Evolutionary conservation across 305 asterid genomes (phyloP).

Genomic region (Fraxinus albicans): DNA sequence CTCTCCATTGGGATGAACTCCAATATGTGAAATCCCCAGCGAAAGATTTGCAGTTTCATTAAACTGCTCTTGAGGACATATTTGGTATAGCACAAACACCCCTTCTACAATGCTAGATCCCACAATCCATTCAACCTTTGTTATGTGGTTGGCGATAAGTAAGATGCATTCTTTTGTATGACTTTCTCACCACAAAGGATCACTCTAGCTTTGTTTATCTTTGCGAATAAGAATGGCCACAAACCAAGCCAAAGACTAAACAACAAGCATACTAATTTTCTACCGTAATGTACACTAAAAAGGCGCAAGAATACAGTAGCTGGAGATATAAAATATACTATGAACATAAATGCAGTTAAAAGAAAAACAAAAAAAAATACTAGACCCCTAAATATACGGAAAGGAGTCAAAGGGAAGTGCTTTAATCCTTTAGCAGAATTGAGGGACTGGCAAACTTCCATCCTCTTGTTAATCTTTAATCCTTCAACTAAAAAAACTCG

Average conservation of each 20-base stretch:
- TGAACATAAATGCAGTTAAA: slow-evolving; percentile 53
- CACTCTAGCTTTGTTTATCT: slow-evolving; percentile 54
- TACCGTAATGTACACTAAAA: slow-evolving; percentile 47
- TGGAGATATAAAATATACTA: slow-evolving; percentile 54
- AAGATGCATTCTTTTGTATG: slow-evolving; percentile 52
- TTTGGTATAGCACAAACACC: slow-evolving; percentile 57
- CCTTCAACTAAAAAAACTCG: slow-evolving; percentile 6
- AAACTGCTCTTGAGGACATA: slow-evolving; percentile 65
- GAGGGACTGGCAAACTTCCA: slow-evolving; percentile 36
- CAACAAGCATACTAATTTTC: slow-evolving; percentile 41
- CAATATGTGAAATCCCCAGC: slow-evolving; percentile 65
- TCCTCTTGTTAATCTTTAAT: slow-evolving; percentile 7
- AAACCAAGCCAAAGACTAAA: slow-evolving; percentile 66
- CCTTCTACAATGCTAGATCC: slow-evolving; percentile 64
- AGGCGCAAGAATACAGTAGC: slow-evolving; percentile 43
- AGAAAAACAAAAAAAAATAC: slow-evolving; percentile 47
- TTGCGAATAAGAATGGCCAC: slow-evolving; percentile 68
- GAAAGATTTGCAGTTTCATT: slow-evolving; percentile 61
- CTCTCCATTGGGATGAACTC: slow-evolving; percentile 72
- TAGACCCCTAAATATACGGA: slow-evolving; percentile 51
- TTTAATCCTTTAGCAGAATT: slow-evolving; percentile 34
- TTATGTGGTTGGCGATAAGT: slow-evolving; percentile 59
- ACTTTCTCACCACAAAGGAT: slow-evolving; percentile 52
- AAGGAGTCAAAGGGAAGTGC: slow-evolving; percentile 53
- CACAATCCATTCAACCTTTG: slow-evolving; percentile 82